Base-by-base conservation (phyloP, 2,329 filamentous ascomycete species). In the Ambrosiella cleistominuta region DNA sequence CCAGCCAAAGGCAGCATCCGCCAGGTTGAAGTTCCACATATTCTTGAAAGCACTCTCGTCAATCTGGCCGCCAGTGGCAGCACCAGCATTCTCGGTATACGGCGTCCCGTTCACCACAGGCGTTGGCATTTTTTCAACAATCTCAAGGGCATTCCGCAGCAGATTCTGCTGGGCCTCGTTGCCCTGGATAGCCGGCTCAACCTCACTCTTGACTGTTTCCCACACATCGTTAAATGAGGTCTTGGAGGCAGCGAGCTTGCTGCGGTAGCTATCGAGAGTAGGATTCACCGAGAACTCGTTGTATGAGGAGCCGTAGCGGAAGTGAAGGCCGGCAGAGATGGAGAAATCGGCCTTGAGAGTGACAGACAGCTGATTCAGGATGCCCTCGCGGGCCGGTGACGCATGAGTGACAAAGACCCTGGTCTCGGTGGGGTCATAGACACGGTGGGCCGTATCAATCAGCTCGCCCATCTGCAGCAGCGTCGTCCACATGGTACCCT, bases 1-100 rank as follows among this genome's bases (percentile, higher is more conserved):
- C 77, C 89, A 98, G 61, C 93, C 93, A 69, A 97, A 98, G 17
- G 93, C 91, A 58, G 93, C 93, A 74, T 98, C 93, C 37, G 93
- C 93, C 63, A 98, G 72, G 70, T 97, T 97, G 74, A 98, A 98
- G 71, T 98, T 98, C 93, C 93, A 98, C 93, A 97, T 97, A 70
- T 98, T 98, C 76, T 98, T 98, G 79, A 98, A 98, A 1, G 93
- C 93, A 66, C 90, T 96, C 75, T 98, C 93, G 63, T 98, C 93
- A 15, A 98, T 89, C 66, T 95, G 87, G 38, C 93, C 93, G 57
- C 78, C 74, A 55, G 82, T 82, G 44, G 85, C 86, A 54, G 82
- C 81, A 57, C 83, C 80, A 37, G 88, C 87, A 17, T 47, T 13
- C 12, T 91, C 91, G 50, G 93, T 93, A 66, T 98, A 98, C 5